phyloP scores from a whole-genome alignment of 192 early-diverging fungal species.

The Cetraspora pellucida region DNA sequence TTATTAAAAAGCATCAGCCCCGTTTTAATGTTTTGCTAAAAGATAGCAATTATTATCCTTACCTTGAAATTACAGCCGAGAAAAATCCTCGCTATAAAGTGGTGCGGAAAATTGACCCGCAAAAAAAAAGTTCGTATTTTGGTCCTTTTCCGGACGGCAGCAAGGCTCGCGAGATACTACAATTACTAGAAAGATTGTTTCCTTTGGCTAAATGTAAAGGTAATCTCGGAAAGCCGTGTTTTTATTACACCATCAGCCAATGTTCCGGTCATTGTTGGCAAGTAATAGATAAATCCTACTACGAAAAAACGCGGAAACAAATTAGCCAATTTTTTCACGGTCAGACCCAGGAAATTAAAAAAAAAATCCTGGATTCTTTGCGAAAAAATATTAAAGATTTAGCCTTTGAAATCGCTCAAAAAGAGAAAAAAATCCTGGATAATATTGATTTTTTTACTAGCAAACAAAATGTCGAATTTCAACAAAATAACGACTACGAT shows the following conservation, averaged over 20 bases:
- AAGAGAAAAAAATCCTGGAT: neutral
- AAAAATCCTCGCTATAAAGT: neutral
- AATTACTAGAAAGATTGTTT: neutral
- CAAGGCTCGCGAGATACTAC: neutral
- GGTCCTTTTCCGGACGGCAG: neutral
- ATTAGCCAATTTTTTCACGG: neutral
- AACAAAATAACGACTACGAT: too few relatives aligned
- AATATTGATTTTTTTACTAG: neutral
- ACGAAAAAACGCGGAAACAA: neutral
- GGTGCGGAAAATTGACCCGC: neutral
- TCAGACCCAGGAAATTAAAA: neutral
- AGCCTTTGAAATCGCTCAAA: neutral
- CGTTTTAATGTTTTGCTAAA: too few relatives aligned
- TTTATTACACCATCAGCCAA: neutral
- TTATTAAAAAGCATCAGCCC: too few relatives aligned
- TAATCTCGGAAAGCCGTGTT: neutral
- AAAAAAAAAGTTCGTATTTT: neutral
- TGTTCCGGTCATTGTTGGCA: neutral
- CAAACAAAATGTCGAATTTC: neutral
- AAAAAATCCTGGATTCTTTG: neutral
- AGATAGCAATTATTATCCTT: too few relatives aligned
- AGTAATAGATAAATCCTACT: neutral
- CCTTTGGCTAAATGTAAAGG: neutral
- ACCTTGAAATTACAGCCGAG: too few relatives aligned
- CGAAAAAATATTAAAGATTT: neutral